A percentile compares a stretch with the other conserved stretches of the same genome.
These are phyloP conservation scores for Penicillium goetzii DNA, from an alignment of 495 filamentous ascomycete species.

Conservation along the genomic window DNA sequence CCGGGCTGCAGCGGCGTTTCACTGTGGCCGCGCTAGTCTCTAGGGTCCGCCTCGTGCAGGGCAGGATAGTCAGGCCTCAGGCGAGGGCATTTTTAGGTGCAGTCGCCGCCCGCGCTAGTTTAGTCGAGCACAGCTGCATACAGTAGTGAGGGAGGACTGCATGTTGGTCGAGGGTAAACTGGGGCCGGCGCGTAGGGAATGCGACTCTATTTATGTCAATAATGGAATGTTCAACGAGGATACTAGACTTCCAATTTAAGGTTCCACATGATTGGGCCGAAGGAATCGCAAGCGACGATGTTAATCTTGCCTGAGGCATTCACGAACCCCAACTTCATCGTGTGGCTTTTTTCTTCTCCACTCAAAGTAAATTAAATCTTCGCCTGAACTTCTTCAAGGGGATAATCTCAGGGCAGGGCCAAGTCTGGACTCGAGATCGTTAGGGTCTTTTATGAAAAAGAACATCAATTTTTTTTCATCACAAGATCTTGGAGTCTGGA, in stretches of 20 bases:
- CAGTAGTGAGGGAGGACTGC: not conserved
- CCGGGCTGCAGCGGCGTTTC: slow-evolving; percentile 1
- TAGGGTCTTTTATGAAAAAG: not conserved
- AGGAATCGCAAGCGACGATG: not conserved
- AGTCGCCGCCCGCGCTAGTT: not conserved
- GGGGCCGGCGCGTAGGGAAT: not conserved
- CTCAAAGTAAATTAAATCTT: not conserved
- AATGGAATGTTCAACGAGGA: not conserved
- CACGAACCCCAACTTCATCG: not conserved
- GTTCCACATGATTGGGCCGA: not conserved
- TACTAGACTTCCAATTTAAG: no score
- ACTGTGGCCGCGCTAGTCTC: not conserved
- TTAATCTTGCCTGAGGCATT: not conserved
- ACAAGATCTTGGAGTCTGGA: not conserved
- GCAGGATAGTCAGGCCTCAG: no score
- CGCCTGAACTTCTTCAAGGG: not conserved
- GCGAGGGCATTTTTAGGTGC: not conserved
- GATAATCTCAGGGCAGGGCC: not conserved
- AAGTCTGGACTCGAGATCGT: not conserved
- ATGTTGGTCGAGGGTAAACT: not conserved
- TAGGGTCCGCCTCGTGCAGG: not conserved
- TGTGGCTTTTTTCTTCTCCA: slow-evolving; percentile 6
- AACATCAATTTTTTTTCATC: not conserved
- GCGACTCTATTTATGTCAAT: not conserved
- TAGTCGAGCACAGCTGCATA: not conserved